Base-by-base conservation (phyloP, 2,329 filamentous ascomycete genomes). In the Westerdykella aurantiaca region DNA sequence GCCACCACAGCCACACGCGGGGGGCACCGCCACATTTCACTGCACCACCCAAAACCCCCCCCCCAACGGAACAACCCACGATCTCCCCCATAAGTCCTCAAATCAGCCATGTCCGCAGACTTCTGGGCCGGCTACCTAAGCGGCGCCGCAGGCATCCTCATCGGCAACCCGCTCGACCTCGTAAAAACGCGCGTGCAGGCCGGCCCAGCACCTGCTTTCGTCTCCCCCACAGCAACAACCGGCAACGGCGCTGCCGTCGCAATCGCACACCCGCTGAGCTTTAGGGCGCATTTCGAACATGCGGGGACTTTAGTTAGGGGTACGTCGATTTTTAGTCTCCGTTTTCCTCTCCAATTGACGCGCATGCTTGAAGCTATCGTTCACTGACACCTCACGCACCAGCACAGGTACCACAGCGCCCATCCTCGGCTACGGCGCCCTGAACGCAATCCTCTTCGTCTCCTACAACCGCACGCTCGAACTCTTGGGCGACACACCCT, bases 71-170 rank as follows among this genome's bases (percentile, higher is more conserved):
- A 29, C 25, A 4, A 29, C 7, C 33, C 33, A 33, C 14, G 31
- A 12, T 7, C 7, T 33, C 12, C 14, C 12, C 31, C 6, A 21
- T 3, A 33, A 33, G 4, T 33, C 44, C 39, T 42, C 40, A 18
- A 13, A 14, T n/a, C 17, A 34, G 42, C 18, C 43, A 91, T 93
- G 86, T 87, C 86, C 40, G 81, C 88, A 55, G 90, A 95, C 64
- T 96, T 96, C 68, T 95, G 87, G 86, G 87, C 90, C 45, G 89
- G 90, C 59, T 96, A 95, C 68, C 71, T 93, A 48, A 91, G 86
- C 61, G 91, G 91, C 42, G 88, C 86, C 45, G 76, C 84, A 39
- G 87, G 88, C 37, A 96, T 96, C 57, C 72, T 95, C 38, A 85
- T 95, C 48, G 89, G 91, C 50, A 95, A 95, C 58, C 88, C 89